A percentile compares a stretch with the other conserved stretches of the same genome.
phyloP scores from a whole-genome alignment of 345 rosid species.

The Ailanthus altissimus region DNA sequence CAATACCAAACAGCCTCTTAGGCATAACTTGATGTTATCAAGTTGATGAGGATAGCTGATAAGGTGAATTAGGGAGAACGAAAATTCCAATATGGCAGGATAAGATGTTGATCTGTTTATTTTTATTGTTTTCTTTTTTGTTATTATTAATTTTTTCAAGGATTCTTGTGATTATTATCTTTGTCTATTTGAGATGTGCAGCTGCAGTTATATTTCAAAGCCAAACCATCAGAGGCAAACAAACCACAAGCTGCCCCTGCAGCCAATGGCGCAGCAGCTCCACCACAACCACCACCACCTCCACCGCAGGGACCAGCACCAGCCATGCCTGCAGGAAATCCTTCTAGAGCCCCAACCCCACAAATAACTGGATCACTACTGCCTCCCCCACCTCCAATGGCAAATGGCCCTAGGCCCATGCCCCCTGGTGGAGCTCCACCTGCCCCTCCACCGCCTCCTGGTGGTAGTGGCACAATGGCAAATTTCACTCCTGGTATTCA shows the following conservation, averaged over 20 bases:
- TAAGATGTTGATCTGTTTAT: neutral
- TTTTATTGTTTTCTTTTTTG: neutral
- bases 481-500: constrained; percentile 61
- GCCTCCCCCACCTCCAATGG: constrained; percentile 85
- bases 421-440: constrained; percentile 70
- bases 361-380: constrained; percentile 54
- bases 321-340: constrained; percentile 39
- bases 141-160: neutral
- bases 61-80: neutral
- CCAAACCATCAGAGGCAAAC: constrained; percentile 74
- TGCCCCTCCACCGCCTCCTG: constrained; percentile 75
- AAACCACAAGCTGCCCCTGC: constrained; percentile 68
- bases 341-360: constrained; percentile 52
- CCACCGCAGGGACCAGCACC: constrained; percentile 65
- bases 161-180: neutral
- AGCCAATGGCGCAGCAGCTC: constrained; percentile 60
- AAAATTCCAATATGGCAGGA: neutral
- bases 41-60: neutral
- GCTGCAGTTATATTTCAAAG: constrained; percentile 90
- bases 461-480: constrained; percentile 61
- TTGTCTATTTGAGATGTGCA: constrained; percentile 34
- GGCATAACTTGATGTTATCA: neutral
- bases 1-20: too few relatives aligned
- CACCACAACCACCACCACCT: constrained; percentile 71
- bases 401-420: constrained; percentile 67